Evolutionary conservation across 495 filamentous ascomycete genomes (phyloP).

Genomic region (Parachaetomium inaequale): DNA sequence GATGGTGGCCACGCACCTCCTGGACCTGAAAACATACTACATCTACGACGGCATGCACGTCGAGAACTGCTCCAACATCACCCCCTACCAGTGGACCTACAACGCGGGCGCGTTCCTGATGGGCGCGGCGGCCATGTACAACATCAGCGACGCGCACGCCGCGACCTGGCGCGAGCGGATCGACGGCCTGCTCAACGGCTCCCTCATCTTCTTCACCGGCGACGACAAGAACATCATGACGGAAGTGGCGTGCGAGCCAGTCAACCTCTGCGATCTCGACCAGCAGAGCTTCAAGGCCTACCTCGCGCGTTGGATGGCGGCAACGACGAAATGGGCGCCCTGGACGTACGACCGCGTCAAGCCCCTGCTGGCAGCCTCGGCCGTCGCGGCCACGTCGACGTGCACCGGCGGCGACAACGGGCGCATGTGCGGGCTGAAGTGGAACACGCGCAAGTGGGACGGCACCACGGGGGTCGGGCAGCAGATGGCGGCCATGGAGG

Average conservation of each 20-base stretch:
- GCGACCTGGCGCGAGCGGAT: constrained; percentile 51
- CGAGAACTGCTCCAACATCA: constrained; percentile 47
- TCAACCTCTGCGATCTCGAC: constrained; percentile 62
- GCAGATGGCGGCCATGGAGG: constrained; percentile 66
- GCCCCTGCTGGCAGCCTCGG: constrained; percentile 59
- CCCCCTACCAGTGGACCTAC: constrained; percentile 62
- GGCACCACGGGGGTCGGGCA: constrained; percentile 60
- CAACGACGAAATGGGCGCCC: constrained; percentile 65
- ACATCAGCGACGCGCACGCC: constrained; percentile 42
- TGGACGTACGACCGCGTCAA: constrained; percentile 59
- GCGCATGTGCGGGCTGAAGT: constrained; percentile 68
- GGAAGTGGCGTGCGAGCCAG: constrained; percentile 70
- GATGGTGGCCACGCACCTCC: constrained; percentile 49
- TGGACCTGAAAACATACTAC: constrained; percentile 44
- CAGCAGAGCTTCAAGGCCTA: constrained; percentile 81
- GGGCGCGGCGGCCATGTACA: constrained; percentile 71
- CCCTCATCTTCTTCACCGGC: constrained; percentile 52
- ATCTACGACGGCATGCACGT: constrained; percentile 59
- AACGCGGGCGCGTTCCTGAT: constrained; percentile 66
- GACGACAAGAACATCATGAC: constrained; percentile 52
- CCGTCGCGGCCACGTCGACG: constrained; percentile 59
- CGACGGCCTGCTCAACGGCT: constrained; percentile 49
- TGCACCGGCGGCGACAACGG: constrained; percentile 58
- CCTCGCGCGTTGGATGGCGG: constrained; percentile 70
- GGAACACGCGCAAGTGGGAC: constrained; percentile 59